These are phyloP conservation scores for Corinectria fuckeliana DNA, from an alignment of 2,329 filamentous ascomycete species.

Conservation along the genomic window DNA sequence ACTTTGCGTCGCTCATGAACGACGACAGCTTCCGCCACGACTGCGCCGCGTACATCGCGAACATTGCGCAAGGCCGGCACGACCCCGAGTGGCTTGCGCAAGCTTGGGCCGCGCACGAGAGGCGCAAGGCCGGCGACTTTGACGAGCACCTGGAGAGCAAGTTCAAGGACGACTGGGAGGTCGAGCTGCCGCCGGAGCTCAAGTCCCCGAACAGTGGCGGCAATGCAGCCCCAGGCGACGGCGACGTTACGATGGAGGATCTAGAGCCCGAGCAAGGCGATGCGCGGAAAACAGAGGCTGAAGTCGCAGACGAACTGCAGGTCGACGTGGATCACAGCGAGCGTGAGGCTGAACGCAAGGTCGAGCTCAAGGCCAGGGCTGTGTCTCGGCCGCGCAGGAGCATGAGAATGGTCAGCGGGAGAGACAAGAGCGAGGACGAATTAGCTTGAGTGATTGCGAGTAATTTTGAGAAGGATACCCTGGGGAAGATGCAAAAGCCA, in stretches of 20 bases:
- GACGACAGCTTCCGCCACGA: conserved; percentile 57
- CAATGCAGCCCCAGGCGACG: neutral
- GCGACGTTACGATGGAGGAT: conserved; percentile 24
- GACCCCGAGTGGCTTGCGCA: conserved; percentile 60
- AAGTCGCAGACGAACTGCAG: conserved; percentile 6
- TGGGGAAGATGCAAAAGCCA: too few relatives aligned
- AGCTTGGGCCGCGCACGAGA: conserved; percentile 58
- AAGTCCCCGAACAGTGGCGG: conserved; percentile 27
- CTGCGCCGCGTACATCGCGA: conserved; percentile 53
- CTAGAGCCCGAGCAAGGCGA: neutral
- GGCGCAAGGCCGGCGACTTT: conserved; percentile 57
- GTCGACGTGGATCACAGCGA: neutral
- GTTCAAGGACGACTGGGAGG: conserved; percentile 57
- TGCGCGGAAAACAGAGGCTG: neutral
- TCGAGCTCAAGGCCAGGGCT: neutral
- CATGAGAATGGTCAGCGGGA: neutral
- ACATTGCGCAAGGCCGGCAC: conserved; percentile 55
- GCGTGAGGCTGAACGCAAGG: neutral
- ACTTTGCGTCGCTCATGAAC: conserved; percentile 52
- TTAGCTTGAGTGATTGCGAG: neutral
- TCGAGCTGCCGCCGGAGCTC: conserved; percentile 47
- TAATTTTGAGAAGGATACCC: neutral
- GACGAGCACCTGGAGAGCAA: conserved; percentile 53
- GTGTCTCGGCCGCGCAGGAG: neutral
- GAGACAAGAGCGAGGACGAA: conserved; percentile 13